Percentiles rank a stretch among this genome's conserved stretches.
These are phyloP conservation scores for Plasmodium relictum DNA, from an alignment of 169 alveolate genomes.

Conservation along the genomic window DNA sequence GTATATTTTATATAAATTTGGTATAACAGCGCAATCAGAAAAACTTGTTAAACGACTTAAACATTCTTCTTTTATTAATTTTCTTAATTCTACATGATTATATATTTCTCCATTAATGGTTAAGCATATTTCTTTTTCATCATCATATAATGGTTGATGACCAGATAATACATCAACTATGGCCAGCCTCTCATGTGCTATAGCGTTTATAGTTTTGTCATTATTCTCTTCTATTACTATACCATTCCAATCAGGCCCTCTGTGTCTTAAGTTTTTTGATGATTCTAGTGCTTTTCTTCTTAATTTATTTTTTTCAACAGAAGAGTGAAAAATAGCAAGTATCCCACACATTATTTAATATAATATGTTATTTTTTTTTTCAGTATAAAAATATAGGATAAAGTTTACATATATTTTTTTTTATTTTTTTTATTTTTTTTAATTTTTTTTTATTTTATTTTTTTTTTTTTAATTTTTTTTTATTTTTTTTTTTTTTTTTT, in stretches of 20 bases:
- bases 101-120: conserved; percentile 83
- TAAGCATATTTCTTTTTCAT: conserved; percentile 69
- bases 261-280: conserved; percentile 78
- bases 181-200: conserved; percentile 86
- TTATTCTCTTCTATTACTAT: conserved; percentile 50
- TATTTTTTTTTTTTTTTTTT: conserved; percentile 8
- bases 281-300: conserved; percentile 68
- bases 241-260: conserved; percentile 88
- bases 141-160: conserved; percentile 79
- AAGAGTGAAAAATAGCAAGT: conserved; percentile 64
- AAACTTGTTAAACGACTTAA: conserved; percentile 19
- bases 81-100: conserved; percentile 76
- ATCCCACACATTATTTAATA: conserved; percentile 55
- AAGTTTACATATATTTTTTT: not conserved
- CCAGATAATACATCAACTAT: conserved; percentile 82
- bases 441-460: not conserved
- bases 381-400: no score
- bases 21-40: conserved; percentile 74
- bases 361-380: not conserved
- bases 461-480: conserved; percentile 3
- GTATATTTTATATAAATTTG: conserved; percentile 45
- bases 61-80: conserved; percentile 11
- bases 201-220: conserved; percentile 68
- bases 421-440: conserved; percentile 19
- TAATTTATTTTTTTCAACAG: conserved; percentile 50